Conservation (phyloP, 164 flowering plant species). For the Platanus orientalis region DNA sequence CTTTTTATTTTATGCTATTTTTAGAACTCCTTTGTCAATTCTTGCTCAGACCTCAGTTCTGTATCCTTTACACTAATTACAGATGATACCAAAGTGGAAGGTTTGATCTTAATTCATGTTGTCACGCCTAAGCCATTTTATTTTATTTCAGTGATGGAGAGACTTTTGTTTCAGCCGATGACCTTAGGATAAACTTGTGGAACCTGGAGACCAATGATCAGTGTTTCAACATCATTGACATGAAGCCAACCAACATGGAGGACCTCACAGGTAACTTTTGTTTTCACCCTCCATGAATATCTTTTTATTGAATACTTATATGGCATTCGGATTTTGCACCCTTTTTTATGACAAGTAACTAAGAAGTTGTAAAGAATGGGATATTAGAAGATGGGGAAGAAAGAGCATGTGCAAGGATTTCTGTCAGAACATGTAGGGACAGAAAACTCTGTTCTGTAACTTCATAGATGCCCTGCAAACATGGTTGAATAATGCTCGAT, state of each 20-base stretch:
- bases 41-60: background rate
- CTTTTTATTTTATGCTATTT: background rate
- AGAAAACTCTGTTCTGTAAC: too few species aligned
- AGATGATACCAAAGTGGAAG: background rate
- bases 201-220: constrained; percentile 73
- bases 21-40: background rate
- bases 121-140: background rate
- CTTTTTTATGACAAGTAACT: too few species aligned
- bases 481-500: too few species aligned
- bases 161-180: constrained; percentile 84
- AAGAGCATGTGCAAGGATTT: too few species aligned
- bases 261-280: constrained; percentile 67
- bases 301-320: background rate
- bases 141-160: constrained; percentile 59
- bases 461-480: too few species aligned
- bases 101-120: background rate
- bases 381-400: too few species aligned
- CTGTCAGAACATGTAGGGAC: too few species aligned
- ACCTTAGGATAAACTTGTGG: constrained; percentile 87
- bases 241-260: constrained; percentile 82
- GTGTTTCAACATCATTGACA: constrained; percentile 83
- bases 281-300: background rate
- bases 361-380: too few species aligned
- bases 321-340: background rate
- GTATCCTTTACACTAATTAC: background rate